Evolutionary conservation across 176 grass and related monocot species (phyloP), one percentile per base, ranked within the genome.

Genomic region (Oryza nivara): DNA sequence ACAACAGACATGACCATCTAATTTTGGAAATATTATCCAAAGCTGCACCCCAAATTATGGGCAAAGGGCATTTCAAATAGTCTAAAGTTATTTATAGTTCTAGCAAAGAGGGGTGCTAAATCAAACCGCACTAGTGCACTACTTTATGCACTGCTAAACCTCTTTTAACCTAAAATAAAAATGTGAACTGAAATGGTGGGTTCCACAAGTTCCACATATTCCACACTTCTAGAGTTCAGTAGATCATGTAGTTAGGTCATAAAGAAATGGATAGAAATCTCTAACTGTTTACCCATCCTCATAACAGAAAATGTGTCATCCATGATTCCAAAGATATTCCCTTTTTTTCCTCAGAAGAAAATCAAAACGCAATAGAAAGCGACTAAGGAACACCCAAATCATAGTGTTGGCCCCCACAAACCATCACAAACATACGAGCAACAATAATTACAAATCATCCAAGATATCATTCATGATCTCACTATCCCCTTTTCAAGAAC

Each of bases 361-460:
- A 78, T 44, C 25, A 72, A 72, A 61, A 30, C 64, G 26, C 36
- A 76, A 67, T 14, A 63, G 41, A 14, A 70, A 64, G 73, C 65
- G 72, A 54, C 58, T 54, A 56, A 78, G 32, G 73, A 19, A 15
- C 65, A 72, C 13, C 25, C 44, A 80, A 67, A 65, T 43, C 15
- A 78, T 47, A 70, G 30, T 85, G 70, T 40, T 32, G 77, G 45
- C n/a, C 76, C 71, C 87, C 70, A 80, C 81, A 84, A 78, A 84
- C 12, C 5, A 75, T 51, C n/a, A 47, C 16, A 72, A 35, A 17
- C 47, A 54, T 54, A 52, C 3, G 49, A 52, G 1, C 22, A 5
- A 13, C 19, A 49, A 23, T 51, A 5, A 17, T 58, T 43, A 40
- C 79, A 12, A 49, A 26, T 25, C 32, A 52, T 32, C 12, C 28